phyloP scores from a whole-genome alignment of 129 eudicot species.

The Chrysanthemum lavandulifolium region DNA sequence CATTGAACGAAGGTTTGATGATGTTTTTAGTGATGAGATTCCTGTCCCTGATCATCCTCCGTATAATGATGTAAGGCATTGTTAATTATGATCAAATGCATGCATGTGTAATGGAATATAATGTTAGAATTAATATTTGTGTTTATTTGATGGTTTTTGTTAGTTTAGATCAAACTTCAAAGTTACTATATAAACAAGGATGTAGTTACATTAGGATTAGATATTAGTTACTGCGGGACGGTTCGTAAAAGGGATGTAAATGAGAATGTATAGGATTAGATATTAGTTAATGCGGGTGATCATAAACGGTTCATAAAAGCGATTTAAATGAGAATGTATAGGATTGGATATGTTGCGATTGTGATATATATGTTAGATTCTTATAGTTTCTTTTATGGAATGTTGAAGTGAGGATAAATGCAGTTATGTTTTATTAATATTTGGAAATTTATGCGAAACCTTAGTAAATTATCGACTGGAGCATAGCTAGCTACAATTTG shows the following conservation, averaged over 20 bases:
- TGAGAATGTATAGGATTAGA: too few relatives aligned
- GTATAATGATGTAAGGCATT: slow-evolving; percentile 45
- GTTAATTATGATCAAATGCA: neutral
- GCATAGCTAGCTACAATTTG: neutral
- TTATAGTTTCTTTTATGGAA: neutral
- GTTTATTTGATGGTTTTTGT: too few relatives aligned
- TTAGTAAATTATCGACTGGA: neutral
- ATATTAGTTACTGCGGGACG: too few relatives aligned
- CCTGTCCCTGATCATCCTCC: slow-evolving; percentile 58
- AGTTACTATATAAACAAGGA: too few relatives aligned
- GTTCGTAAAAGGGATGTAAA: too few relatives aligned
- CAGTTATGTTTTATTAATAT: neutral
- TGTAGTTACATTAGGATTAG: neutral
- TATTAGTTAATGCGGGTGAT: too few relatives aligned
- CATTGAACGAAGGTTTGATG: slow-evolving; percentile 25
- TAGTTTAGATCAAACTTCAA: too few relatives aligned
- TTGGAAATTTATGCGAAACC: neutral
- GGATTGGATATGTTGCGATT: neutral
- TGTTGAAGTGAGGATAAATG: neutral
- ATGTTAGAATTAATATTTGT: neutral
- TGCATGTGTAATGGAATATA: neutral
- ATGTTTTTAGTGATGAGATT: slow-evolving; percentile 24
- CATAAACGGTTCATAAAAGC: too few relatives aligned
- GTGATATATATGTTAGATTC: neutral
- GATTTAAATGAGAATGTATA: neutral